phyloP scores from a whole-genome alignment of 1,284 basidiomycete genomes.

The Apiotrichum gamsii region DNA sequence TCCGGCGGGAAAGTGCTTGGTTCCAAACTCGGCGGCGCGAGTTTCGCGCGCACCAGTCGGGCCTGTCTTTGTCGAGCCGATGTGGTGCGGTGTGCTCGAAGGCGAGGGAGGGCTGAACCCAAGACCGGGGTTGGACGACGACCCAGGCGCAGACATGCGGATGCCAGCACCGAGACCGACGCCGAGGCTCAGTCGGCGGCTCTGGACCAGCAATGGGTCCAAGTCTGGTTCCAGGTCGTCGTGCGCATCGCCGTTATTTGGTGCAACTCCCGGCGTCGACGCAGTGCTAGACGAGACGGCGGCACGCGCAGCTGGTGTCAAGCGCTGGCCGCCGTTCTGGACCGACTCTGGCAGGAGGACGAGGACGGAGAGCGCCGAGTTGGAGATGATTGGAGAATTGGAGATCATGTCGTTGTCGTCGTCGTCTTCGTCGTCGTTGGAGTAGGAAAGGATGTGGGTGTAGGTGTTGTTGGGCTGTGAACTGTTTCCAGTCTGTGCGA shows the following conservation, averaged over 20 bases:
- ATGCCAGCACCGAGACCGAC: conserved; percentile 32
- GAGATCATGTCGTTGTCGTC: neutral
- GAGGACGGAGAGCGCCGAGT: conserved; percentile 24
- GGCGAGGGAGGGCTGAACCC: neutral
- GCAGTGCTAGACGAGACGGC: neutral
- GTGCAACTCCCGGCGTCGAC: conserved; percentile 1
- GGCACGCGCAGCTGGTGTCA: no score
- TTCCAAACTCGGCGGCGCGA: no score
- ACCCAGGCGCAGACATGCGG: neutral
- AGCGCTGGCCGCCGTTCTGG: conserved; percentile 11
- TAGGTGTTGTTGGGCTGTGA: no score
- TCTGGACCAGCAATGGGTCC: conserved; percentile 13
- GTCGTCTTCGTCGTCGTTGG: no score
- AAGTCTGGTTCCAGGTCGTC: neutral
- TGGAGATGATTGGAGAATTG: neutral
- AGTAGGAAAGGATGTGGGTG: no score
- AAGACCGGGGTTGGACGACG: neutral
- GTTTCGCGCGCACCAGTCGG: no score
- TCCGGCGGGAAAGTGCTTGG: no score
- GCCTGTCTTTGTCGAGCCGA: no score
- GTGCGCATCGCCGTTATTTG: conserved; percentile 1
- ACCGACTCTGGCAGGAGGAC: conserved; percentile 31
- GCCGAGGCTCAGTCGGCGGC: conserved; percentile 34
- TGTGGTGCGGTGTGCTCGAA: neutral
- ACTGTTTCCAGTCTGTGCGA: no score